Evolutionary conservation across 441 rosid genomes (phyloP).

Genomic region (Jatropha multifida): DNA sequence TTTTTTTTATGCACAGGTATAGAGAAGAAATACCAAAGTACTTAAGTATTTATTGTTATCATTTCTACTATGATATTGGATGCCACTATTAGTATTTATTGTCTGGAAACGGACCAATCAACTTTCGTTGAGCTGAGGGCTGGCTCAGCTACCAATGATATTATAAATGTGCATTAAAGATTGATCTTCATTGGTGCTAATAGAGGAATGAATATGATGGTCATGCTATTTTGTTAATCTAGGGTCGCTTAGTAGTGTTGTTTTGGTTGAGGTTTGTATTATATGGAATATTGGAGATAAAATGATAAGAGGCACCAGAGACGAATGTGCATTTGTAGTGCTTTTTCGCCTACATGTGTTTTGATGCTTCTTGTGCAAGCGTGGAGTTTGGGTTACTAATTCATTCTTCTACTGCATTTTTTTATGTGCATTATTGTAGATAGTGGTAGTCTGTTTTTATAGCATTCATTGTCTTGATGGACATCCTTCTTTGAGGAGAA

Average conservation of each 20-base stretch:
- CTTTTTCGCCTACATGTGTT: not conserved
- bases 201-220: not conserved
- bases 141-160: too few relatives aligned
- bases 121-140: too few relatives aligned
- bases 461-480: not conserved
- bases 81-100: too few relatives aligned
- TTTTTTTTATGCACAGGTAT: too few relatives aligned
- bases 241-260: not conserved
- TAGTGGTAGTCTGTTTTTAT: constrained; percentile 7
- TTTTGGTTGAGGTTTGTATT: not conserved
- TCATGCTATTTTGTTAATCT: not conserved
- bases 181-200: too few relatives aligned
- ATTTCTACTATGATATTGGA: too few relatives aligned
- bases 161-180: too few relatives aligned
- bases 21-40: too few relatives aligned
- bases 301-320: not conserved
- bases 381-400: not conserved
- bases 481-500: constrained; percentile 2
- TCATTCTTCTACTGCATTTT: constrained; percentile 9
- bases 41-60: too few relatives aligned
- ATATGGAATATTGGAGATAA: not conserved
- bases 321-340: not conserved
- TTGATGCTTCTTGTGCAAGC: constrained; percentile 7
- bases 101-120: too few relatives aligned
- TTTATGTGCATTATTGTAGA: not conserved